phyloP scores from a whole-genome alignment of 2,329 filamentous ascomycete species.

The Sclerotinia sclerotiorum region DNA sequence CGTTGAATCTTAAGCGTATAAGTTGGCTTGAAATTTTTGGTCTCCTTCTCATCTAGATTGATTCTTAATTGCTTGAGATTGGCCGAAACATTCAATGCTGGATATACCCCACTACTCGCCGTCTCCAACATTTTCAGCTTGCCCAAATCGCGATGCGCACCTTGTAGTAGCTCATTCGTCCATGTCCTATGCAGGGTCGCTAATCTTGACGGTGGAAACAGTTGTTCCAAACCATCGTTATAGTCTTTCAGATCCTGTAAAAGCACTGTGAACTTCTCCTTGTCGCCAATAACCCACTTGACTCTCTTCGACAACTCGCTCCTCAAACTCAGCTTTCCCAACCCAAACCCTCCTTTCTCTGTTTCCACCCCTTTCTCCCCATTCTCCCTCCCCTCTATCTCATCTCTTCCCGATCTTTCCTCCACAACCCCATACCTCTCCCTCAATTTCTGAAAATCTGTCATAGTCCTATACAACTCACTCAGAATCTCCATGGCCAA shows the following conservation, averaged over 20 bases:
- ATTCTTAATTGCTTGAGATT: slow-evolving; percentile 49
- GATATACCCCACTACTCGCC: slow-evolving; percentile 46
- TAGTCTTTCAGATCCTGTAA: slow-evolving; percentile 48
- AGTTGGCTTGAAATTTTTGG: slow-evolving; percentile 46
- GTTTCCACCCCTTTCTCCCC: slow-evolving; percentile 15
- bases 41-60: slow-evolving; percentile 48
- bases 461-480: slow-evolving; percentile 48
- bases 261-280: slow-evolving; percentile 47
- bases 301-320: slow-evolving; percentile 40
- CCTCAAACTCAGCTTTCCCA: slow-evolving; percentile 26
- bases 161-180: slow-evolving; percentile 49
- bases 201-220: slow-evolving; percentile 47
- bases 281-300: slow-evolving; percentile 50
- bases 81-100: slow-evolving; percentile 46
- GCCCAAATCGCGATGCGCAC: slow-evolving; percentile 45
- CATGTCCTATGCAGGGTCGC: slow-evolving; percentile 48
- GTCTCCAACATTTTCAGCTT: slow-evolving; percentile 47
- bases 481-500: slow-evolving; percentile 47
- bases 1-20: slow-evolving; percentile 46
- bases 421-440: slow-evolving; percentile 47
- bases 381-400: slow-evolving; percentile 11
- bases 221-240: slow-evolving; percentile 50
- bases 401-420: slow-evolving; percentile 29
- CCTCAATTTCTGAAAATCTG: slow-evolving; percentile 46
- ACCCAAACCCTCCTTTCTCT: slow-evolving; percentile 15